Percentiles rank a stretch among this genome's conserved stretches.
Conservation (phyloP, 1,284 basidiomycete genomes). For the Austroboletus olivaceoglutinosus region DNA sequence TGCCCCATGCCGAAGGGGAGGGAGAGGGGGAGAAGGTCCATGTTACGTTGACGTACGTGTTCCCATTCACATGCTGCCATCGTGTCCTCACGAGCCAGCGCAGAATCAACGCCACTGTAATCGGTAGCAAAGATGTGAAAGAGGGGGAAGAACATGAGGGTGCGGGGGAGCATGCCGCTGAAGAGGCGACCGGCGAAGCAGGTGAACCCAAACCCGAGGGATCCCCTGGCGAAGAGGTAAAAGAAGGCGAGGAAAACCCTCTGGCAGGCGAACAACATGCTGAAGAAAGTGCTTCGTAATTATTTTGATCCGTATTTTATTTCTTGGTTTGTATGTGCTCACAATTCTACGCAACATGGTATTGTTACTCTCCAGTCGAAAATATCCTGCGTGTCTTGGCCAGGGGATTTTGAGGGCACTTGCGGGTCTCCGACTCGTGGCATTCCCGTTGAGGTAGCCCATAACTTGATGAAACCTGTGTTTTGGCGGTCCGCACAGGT, state of each 20-base stretch:
- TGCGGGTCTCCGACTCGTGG: no score
- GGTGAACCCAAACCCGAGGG: conserved; percentile 12
- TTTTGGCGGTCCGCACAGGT: no score
- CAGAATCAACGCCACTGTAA: conserved; percentile 75
- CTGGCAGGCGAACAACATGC: conserved; percentile 16
- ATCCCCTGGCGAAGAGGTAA: conserved; percentile 9
- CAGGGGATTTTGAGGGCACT: background rate
- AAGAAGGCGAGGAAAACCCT: conserved; percentile 19
- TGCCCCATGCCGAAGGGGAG: conserved; percentile 51
- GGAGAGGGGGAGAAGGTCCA: conserved; percentile 60
- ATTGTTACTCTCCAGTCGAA: background rate
- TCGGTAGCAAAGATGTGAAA: conserved; percentile 65
- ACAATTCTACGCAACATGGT: background rate
- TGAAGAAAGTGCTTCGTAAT: conserved; percentile 22
- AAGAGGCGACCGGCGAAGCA: conserved; percentile 19
- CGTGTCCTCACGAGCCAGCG: conserved; percentile 2
- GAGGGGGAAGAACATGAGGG: conserved; percentile 33
- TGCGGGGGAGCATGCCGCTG: conserved; percentile 18
- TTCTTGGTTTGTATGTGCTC: conserved; percentile 6
- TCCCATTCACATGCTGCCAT: background rate
- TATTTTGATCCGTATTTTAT: conserved; percentile 6
- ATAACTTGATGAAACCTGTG: no score
- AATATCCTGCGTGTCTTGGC: no score
- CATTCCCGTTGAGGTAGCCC: no score
- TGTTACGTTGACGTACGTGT: conserved; percentile 69